Conservation (phyloP, 306 rosid species). For the Rosa lucieae region DNA sequence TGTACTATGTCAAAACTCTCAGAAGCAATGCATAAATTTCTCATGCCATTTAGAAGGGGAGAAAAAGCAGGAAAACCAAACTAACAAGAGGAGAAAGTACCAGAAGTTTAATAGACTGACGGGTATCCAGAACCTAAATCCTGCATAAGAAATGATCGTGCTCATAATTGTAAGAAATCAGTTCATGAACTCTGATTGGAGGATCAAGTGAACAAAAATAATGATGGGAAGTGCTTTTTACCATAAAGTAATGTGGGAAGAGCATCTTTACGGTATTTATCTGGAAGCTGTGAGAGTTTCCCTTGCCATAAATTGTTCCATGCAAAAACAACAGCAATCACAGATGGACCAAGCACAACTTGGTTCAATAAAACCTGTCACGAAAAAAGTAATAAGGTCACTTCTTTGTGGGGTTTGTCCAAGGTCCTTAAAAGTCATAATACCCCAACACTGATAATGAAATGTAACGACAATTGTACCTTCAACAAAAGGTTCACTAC, state of each 20-base stretch:
- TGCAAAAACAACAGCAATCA: slow-evolving; percentile 87
- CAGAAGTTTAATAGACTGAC: slow-evolving; percentile 79
- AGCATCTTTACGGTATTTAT: slow-evolving; percentile 77
- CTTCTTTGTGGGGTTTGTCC: neutral
- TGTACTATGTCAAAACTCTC: too few species aligned
- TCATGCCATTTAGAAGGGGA: neutral
- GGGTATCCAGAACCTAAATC: slow-evolving; percentile 97
- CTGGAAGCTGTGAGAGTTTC: slow-evolving; percentile 80
- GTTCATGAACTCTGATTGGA: slow-evolving; percentile 12
- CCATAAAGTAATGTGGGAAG: slow-evolving; percentile 74
- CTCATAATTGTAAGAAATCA: slow-evolving; percentile 14
- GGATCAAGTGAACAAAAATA: slow-evolving; percentile 12
- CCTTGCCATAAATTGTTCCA: slow-evolving; percentile 88
- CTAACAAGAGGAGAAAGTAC: slow-evolving; percentile 29
- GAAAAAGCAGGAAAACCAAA: neutral
- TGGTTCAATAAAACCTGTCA: slow-evolving; percentile 86
- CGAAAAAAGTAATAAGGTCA: neutral
- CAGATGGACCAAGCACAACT: slow-evolving; percentile 84
- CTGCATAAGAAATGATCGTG: slow-evolving; percentile 42
- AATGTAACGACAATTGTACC: slow-evolving; percentile 42
- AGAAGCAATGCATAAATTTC: neutral
- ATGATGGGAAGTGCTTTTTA: slow-evolving; percentile 25
- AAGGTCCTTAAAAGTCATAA: neutral
- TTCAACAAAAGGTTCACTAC: slow-evolving; percentile 64
- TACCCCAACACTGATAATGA: neutral